Evolutionary conservation across 2,329 filamentous ascomycete genomes (phyloP).

Genomic region (Penicillium sp.): DNA sequence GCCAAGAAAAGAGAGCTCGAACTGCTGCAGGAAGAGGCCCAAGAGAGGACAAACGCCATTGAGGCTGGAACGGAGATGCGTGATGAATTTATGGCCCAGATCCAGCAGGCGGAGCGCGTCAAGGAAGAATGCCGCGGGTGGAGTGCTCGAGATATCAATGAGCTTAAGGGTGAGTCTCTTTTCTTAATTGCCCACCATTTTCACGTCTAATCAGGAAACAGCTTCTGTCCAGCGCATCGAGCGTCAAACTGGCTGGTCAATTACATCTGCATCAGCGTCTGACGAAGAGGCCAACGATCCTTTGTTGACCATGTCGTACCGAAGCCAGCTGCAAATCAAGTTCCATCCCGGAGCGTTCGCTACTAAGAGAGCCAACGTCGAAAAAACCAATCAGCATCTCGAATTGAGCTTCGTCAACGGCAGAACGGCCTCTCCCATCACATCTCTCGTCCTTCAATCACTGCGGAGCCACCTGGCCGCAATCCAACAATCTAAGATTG

Average conservation of each 20-base stretch:
- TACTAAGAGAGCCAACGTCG: constrained; percentile 21
- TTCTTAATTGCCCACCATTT: too few relatives aligned
- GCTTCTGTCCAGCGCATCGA: constrained; percentile 42
- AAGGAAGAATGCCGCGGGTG: constrained; percentile 88
- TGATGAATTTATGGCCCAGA: constrained; percentile 67
- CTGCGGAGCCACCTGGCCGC: constrained; percentile 38
- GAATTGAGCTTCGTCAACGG: constrained; percentile 32
- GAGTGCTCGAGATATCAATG: constrained; percentile 75
- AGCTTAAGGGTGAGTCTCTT: constrained; percentile 54
- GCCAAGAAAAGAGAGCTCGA: constrained; percentile 67
- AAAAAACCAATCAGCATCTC: constrained; percentile 29
- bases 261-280: constrained; percentile 36
- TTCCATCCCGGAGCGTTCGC: constrained; percentile 43
- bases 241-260: constrained; percentile 45
- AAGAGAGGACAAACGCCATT: constrained; percentile 65
- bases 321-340: constrained; percentile 41
- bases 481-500: constrained; percentile 35
- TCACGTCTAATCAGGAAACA: constrained; percentile 5
- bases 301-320: constrained; percentile 43
- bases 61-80: constrained; percentile 65
- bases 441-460: constrained; percentile 43
- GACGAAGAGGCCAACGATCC: constrained; percentile 31
- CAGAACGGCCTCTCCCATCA: constrained; percentile 34
- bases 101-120: constrained; percentile 76
- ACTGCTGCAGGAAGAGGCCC: constrained; percentile 64